Percentiles rank a stretch among this genome's conserved stretches.
Conservation (phyloP, 352 stramenopile genomes). For the Thalassiosira delicatula region DNA sequence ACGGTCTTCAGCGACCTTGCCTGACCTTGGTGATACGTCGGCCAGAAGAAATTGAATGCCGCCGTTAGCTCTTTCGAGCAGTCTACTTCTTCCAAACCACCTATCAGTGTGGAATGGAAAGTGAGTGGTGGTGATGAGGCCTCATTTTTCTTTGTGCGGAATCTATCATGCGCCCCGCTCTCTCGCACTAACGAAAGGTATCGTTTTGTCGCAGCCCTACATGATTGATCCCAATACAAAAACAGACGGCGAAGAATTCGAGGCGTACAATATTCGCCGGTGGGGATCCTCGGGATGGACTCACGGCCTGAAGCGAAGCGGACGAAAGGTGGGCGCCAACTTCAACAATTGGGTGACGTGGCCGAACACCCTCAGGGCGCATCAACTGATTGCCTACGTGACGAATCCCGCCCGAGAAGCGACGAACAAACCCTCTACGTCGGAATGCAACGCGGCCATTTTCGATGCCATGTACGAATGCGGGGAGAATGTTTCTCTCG, state of each 20-base stretch:
- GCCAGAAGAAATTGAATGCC: slow-evolving; percentile 73
- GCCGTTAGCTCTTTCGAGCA: slow-evolving; percentile 59
- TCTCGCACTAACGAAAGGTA: no score
- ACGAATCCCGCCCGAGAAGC: slow-evolving; percentile 39
- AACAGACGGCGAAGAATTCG: slow-evolving; percentile 74
- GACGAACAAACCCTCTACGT: slow-evolving; percentile 22
- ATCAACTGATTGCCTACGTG: slow-evolving; percentile 77
- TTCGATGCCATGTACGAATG: slow-evolving; percentile 80
- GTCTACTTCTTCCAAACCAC: slow-evolving; percentile 11
- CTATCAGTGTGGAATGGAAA: slow-evolving; percentile 73
- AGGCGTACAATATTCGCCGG: slow-evolving; percentile 75
- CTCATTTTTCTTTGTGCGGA: neutral
- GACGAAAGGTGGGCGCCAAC: slow-evolving; percentile 69
- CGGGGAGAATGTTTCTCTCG: slow-evolving; percentile 73
- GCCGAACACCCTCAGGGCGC: slow-evolving; percentile 76
- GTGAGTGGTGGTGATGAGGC: slow-evolving; percentile 5
- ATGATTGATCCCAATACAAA: slow-evolving; percentile 79
- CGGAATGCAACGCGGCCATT: slow-evolving; percentile 63
- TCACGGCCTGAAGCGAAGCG: slow-evolving; percentile 63
- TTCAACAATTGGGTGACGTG: slow-evolving; percentile 81
- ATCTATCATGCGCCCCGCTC: neutral
- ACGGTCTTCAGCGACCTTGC: slow-evolving; percentile 77
- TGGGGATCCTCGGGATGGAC: slow-evolving; percentile 79
- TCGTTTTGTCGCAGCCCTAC: slow-evolving; percentile 62
- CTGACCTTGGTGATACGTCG: slow-evolving; percentile 83